Base-by-base conservation (phyloP, 352 stramenopile species). In the Aphanomyces cochlioides region DNA sequence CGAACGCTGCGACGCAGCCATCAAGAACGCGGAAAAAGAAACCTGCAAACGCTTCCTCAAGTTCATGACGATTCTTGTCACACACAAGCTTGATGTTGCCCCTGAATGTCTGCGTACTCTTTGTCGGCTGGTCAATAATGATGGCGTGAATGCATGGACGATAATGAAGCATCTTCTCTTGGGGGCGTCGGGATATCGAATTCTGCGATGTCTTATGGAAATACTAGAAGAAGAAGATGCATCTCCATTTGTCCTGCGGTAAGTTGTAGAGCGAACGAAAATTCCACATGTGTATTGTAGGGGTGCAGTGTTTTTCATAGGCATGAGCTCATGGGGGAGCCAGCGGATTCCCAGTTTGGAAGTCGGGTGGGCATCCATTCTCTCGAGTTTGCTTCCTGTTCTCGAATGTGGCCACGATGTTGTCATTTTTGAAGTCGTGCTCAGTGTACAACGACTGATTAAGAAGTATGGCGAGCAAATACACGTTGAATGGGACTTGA, bases 271-370 rank as follows among this genome's bases (percentile, higher is more conserved):
- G 81, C 82, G 83, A 92, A n/a, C 74, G 92, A 0, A 82, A 45
- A 8, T 12, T 37, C 28, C 17, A 40, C 1, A 5, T 61, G 10
- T 28, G 0, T n/a, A 2, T 50, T n/a, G 43, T 61, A 61, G 88
- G 56, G 88, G 88, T 0, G 86, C 87, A 0, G 85, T 96, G 12
- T 96, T 95, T 73, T 96, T 93, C 69, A 74, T 96, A 4, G 88
- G 87, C 3, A 96, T 96, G 88, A 95, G 87, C 15, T 92, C 84
- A 41, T 96, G 88, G 88, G 88, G 88, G 3, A 93, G 85, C 13
- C 87, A 96, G 57, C 84, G 87, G 19, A 78, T 94, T 0, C 72
- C 77, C 4, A 84, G 79, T 63, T 81, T 96, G 60, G 85, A 93
- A 19, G 76, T 90, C 47, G 79, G 91, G 63, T 93, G 85, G 84